Evolutionary conservation across 2,329 filamentous ascomycete species (phyloP).

Genomic region (Penicillium sp.): DNA sequence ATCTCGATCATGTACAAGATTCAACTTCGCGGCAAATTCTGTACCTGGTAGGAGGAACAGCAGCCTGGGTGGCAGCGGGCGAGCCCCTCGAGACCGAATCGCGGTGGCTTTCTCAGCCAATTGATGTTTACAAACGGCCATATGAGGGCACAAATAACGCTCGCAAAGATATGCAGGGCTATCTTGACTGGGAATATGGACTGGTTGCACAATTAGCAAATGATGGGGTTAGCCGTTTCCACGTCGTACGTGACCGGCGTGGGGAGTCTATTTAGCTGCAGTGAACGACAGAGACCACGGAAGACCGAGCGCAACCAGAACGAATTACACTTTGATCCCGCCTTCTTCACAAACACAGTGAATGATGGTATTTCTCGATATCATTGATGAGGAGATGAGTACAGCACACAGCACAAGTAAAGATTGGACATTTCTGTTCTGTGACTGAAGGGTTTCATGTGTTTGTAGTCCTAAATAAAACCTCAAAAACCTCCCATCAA

Average conservation of each 20-base stretch:
- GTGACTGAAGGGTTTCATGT: too few relatives aligned
- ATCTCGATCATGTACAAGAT: conserved; percentile 10
- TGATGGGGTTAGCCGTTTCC: conserved; percentile 34
- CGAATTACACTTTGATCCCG: neutral
- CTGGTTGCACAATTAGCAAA: conserved; percentile 36
- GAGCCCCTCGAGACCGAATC: conserved; percentile 30
- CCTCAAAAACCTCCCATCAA: too few relatives aligned
- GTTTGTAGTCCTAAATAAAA: too few relatives aligned
- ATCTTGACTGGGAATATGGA: conserved; percentile 42
- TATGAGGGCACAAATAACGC: conserved; percentile 38
- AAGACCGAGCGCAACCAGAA: neutral
- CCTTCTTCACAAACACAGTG: too few relatives aligned
- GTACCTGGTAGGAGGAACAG: conserved; percentile 34
- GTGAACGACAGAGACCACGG: neutral
- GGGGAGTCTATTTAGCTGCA: neutral
- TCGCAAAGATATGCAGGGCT: conserved; percentile 36
- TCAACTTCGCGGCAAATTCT: conserved; percentile 12
- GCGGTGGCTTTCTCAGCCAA: conserved; percentile 36
- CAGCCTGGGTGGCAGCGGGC: conserved; percentile 30
- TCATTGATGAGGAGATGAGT: too few relatives aligned
- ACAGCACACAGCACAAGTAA: too few relatives aligned
- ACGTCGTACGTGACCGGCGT: conserved; percentile 22
- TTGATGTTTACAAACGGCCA: conserved; percentile 39
- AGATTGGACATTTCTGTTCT: too few relatives aligned
- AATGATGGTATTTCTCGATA: too few relatives aligned